A percentile compares a stretch with the other conserved stretches of the same genome.
These are phyloP conservation scores for Fusarium haematococcum DNA, from an alignment of 2,329 filamentous ascomycete genomes.

Conservation along the genomic window DNA sequence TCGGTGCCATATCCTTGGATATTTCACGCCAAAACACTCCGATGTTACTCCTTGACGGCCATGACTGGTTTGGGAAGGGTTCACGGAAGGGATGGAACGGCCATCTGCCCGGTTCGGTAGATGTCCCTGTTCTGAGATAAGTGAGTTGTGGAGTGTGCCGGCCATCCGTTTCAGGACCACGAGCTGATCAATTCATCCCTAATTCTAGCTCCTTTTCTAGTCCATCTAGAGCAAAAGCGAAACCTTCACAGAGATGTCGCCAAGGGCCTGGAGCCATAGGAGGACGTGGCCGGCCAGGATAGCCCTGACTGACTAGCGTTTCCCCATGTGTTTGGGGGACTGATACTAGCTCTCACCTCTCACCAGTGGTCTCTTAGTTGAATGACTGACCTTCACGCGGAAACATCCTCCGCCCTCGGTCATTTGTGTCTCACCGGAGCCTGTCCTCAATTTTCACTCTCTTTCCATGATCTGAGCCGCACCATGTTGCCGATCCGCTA, in stretches of 20 bases:
- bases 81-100: not conserved
- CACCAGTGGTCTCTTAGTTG: not conserved
- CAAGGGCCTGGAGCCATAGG: not conserved
- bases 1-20: not conserved
- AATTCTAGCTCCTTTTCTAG: slow-evolving; percentile 1
- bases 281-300: not conserved
- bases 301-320: not conserved
- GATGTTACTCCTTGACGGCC: not conserved
- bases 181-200: slow-evolving; percentile 2
- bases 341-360: not conserved
- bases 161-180: not conserved
- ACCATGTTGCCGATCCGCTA: not conserved
- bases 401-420: not conserved
- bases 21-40: not conserved
- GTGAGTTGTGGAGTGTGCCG: not conserved
- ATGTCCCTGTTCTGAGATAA: not conserved
- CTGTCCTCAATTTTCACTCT: not conserved
- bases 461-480: not conserved
- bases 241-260: not conserved
- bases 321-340: not conserved
- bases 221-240: not conserved
- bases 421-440: not conserved
- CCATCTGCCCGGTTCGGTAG: not conserved
- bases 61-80: not conserved
- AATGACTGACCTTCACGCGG: not conserved